phyloP scores from a whole-genome alignment of 768 basidiomycete species.

The Lentinus tigrinus region DNA sequence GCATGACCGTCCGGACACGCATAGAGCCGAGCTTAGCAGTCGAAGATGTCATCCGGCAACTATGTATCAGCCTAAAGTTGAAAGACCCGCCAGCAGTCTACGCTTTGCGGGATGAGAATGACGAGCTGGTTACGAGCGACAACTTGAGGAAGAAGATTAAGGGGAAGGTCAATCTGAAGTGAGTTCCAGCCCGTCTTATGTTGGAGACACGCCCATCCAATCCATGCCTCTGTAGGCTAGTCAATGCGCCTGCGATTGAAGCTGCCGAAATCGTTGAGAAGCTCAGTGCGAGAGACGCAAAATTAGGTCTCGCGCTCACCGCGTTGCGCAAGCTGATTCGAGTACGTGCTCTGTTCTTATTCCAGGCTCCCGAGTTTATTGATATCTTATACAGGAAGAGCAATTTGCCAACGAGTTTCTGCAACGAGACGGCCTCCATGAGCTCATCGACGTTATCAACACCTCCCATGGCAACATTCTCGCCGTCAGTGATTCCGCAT shows the following conservation, averaged over 20 bases:
- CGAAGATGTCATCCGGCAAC: conserved; percentile 80
- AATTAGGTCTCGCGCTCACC: conserved; percentile 68
- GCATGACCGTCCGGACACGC: conserved; percentile 73
- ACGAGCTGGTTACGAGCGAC: conserved; percentile 84
- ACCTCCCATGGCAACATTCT: conserved; percentile 77
- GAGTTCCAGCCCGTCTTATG: conserved; percentile 26
- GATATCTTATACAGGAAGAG: conserved; percentile 57
- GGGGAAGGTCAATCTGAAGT: conserved; percentile 78
- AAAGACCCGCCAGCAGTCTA: conserved; percentile 70
- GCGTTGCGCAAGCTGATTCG: conserved; percentile 78
- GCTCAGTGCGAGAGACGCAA: conserved; percentile 58
- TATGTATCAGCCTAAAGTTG: conserved; percentile 79
- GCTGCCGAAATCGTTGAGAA: conserved; percentile 76
- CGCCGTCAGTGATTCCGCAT: conserved; percentile 57
- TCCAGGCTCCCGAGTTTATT: neutral
- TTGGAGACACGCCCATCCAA: neutral
- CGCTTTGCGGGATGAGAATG: conserved; percentile 78
- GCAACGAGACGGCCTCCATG: conserved; percentile 63
- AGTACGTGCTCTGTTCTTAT: conserved; percentile 38
- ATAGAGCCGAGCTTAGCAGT: conserved; percentile 85
- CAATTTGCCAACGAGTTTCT: conserved; percentile 81
- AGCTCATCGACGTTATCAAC: conserved; percentile 70
- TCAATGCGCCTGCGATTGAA: conserved; percentile 77
- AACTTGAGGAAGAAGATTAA: conserved; percentile 83
- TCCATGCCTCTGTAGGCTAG: conserved; percentile 48